Conservation (phyloP, 805 yeast species). For the Sungouiozyma ichnusensis region DNA sequence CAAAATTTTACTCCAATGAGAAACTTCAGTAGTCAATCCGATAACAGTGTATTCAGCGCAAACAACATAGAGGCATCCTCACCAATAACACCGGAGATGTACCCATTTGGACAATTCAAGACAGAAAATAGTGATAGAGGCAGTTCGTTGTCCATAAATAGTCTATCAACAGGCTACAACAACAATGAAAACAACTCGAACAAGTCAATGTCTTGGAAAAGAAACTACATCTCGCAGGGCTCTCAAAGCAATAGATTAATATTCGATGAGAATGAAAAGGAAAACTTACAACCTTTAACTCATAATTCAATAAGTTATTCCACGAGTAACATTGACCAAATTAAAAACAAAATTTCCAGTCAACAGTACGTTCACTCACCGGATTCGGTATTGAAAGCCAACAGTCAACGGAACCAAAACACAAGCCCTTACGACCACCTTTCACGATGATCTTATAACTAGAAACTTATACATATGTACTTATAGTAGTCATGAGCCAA, state of each 20-base stretch:
- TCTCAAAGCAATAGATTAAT: conserved; percentile 2
- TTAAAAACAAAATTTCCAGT: not conserved
- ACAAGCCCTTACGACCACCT: not conserved
- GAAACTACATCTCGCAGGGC: not conserved
- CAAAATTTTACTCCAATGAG: conserved; percentile 25
- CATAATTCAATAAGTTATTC: not conserved
- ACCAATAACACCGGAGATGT: conserved; percentile 27
- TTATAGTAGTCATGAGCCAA: not conserved
- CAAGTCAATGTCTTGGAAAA: conserved; percentile 25
- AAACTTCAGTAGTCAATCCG: conserved; percentile 24
- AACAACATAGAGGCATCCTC: conserved; percentile 18
- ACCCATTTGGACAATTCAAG: conserved; percentile 7
- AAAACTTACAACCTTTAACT: conserved; percentile 5
- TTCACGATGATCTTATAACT: not conserved
- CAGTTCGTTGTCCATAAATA: conserved; percentile 21
- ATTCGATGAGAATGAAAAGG: conserved; percentile 10
- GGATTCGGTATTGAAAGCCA: not conserved
- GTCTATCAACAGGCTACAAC: conserved; percentile 14
- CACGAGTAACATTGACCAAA: not conserved
- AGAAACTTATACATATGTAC: not conserved
- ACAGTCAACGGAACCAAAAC: not conserved
- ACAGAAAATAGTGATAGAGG: conserved; percentile 17
- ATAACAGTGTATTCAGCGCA: conserved; percentile 25
- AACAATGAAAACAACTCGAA: conserved; percentile 16
- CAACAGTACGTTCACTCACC: not conserved